These are phyloP conservation scores for Saccharomyces hybrid DNA, from an alignment of 1,139 yeast species.

Conservation along the genomic window DNA sequence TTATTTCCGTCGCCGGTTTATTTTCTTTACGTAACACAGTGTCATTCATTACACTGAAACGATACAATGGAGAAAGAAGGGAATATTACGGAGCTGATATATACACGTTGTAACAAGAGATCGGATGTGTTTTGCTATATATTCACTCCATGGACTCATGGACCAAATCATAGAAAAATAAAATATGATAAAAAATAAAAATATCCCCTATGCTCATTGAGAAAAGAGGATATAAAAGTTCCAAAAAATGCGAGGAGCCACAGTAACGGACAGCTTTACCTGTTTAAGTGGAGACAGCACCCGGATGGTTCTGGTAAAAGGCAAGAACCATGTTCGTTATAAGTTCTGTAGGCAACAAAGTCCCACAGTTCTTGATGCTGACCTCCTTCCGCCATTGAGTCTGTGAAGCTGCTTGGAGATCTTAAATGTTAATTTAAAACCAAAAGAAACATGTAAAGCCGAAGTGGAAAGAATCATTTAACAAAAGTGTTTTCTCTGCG, in stretches of 20 bases:
- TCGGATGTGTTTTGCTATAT: neutral
- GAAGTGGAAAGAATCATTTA: constrained; percentile 5
- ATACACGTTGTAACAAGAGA: neutral
- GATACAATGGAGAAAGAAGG: neutral
- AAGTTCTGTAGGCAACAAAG: constrained; percentile 13
- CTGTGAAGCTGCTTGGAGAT: neutral
- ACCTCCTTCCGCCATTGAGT: constrained; percentile 15
- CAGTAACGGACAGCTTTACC: constrained; percentile 36
- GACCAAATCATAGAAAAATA: neutral
- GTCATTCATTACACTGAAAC: neutral
- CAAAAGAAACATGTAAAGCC: neutral
- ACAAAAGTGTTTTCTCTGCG: neutral
- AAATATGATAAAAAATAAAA: neutral
- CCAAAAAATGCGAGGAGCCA: constrained; percentile 4
- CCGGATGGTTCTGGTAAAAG: constrained; percentile 99
- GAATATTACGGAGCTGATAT: neutral
- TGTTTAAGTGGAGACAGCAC: constrained; percentile 67
- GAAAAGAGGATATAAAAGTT: neutral
- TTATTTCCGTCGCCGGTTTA: neutral
- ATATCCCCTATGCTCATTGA: neutral
- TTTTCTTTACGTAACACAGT: neutral
- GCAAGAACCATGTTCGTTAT: constrained; percentile 98
- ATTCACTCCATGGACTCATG: constrained; percentile 6
- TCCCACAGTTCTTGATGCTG: constrained; percentile 25
- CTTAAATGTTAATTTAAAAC: neutral